Conservation (phyloP, 805 yeast species). For the Yarrowia sp. region DNA sequence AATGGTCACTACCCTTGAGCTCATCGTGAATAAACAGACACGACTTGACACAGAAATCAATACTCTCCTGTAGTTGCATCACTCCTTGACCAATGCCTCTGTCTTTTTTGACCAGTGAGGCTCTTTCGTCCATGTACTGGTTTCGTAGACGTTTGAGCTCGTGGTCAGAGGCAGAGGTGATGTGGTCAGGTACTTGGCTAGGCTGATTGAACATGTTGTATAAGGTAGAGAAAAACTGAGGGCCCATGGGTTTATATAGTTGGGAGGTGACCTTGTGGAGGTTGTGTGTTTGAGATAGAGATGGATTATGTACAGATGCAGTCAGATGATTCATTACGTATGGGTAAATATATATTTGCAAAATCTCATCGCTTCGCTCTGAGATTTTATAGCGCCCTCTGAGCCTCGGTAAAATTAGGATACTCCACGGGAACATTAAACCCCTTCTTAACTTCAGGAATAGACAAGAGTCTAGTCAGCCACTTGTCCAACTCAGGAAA, state of each 20-base stretch:
- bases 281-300: neutral
- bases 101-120: neutral
- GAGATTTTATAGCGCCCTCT: neutral
- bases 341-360: too few relatives aligned
- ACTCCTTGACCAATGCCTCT: slow-evolving; percentile 3
- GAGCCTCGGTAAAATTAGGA: slow-evolving; percentile 9
- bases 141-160: neutral
- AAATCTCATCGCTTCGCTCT: too few relatives aligned
- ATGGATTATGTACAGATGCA: too few relatives aligned
- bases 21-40: slow-evolving; percentile 4
- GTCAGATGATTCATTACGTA: too few relatives aligned
- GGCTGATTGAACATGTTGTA: slow-evolving; percentile 1
- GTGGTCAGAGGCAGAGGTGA: neutral
- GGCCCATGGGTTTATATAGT: neutral
- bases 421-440: slow-evolving; percentile 32
- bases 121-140: neutral
- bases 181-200: slow-evolving; percentile 2
- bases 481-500: slow-evolving; percentile 76
- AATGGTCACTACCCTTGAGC: neutral
- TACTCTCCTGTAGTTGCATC: slow-evolving; percentile 5
- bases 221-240: neutral
- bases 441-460: slow-evolving; percentile 63
- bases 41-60: slow-evolving; percentile 9
- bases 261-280: neutral
- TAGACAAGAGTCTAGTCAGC: slow-evolving; percentile 89